Percentiles rank a stretch among this genome's conserved stretches.
phyloP scores from a whole-genome alignment of 345 rosid species.

The Corchorus olitorius region DNA sequence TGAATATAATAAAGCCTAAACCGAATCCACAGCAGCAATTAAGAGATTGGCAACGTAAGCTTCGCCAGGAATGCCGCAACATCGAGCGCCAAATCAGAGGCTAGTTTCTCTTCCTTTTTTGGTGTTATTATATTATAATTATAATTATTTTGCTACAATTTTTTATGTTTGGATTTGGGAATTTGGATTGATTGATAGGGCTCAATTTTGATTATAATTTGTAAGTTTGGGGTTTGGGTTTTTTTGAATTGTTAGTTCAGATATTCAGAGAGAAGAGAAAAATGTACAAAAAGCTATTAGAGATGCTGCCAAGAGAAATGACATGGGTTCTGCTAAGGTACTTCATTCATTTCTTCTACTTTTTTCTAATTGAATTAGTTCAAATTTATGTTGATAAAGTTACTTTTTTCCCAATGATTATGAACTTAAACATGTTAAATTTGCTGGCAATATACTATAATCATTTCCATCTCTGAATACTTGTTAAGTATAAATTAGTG shows the following conservation, averaged over 20 bases:
- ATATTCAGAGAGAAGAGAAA: constrained; percentile 88
- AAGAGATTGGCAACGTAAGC: constrained; percentile 91
- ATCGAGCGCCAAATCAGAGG: constrained; percentile 96
- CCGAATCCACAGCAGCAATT: constrained; percentile 76
- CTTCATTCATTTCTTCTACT: neutral
- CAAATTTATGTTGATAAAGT: neutral
- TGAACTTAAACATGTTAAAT: neutral
- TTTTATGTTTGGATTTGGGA: neutral
- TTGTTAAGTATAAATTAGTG: constrained; percentile 4
- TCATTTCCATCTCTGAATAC: neutral
- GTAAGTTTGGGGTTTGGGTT: constrained; percentile 1
- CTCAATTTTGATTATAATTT: neutral
- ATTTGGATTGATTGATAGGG: constrained; percentile 9
- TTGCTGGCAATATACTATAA: neutral
- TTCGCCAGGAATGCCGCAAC: constrained; percentile 90
- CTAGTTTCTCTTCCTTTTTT: constrained; percentile 13
- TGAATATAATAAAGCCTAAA: constrained; percentile 80
- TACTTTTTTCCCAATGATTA: neutral
- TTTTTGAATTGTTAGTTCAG: constrained; percentile 37
- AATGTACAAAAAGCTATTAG: constrained; percentile 85
- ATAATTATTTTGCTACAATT: constrained; percentile 1
- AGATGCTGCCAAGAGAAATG: constrained; percentile 90
- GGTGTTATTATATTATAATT: neutral
- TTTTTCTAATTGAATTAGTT: neutral
- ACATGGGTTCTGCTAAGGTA: constrained; percentile 93